Evolutionary conservation across 306 rosid genomes (phyloP).

Genomic region (Prinsepia uniflora): DNA sequence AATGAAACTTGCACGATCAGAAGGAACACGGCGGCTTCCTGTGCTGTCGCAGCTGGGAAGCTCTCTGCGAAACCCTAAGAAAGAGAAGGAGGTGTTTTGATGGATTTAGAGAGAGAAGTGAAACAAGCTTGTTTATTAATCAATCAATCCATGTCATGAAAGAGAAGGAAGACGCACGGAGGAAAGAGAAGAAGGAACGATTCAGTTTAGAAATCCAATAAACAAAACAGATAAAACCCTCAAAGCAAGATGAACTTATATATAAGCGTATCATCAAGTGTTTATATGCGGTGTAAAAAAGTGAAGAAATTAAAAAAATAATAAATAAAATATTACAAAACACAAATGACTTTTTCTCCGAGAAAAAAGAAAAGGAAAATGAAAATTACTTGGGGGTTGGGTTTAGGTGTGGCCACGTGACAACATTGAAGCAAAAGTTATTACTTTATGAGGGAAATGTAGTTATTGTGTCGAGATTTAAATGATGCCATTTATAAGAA

Average conservation of each 20-base stretch:
- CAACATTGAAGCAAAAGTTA: not conserved
- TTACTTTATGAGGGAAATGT: not conserved
- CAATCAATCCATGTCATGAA: slow-evolving; percentile 27
- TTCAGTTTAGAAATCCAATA: slow-evolving; percentile 7
- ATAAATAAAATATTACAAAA: not conserved
- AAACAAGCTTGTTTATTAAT: slow-evolving; percentile 23
- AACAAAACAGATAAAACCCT: not conserved
- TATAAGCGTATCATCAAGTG: not conserved
- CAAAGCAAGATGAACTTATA: not conserved
- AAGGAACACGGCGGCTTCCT: slow-evolving; percentile 14
- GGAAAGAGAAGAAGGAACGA: slow-evolving; percentile 20
- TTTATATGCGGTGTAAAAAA: not conserved
- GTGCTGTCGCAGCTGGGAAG: slow-evolving; percentile 19
- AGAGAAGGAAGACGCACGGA: slow-evolving; percentile 1
- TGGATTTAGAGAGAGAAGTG: slow-evolving; percentile 12
- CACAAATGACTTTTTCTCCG: not conserved
- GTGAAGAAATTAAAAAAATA: not conserved
- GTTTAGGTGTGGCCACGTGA: not conserved
- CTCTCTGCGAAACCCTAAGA: slow-evolving; percentile 52
- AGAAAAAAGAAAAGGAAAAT: not conserved
- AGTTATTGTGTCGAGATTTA: not conserved
- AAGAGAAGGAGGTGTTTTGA: not conserved
- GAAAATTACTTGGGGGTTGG: not conserved
- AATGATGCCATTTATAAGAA: no score
- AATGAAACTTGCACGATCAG: slow-evolving; percentile 25